phyloP scores from a whole-genome alignment of 1,284 basidiomycete genomes.

The Abortiporus biennis region DNA sequence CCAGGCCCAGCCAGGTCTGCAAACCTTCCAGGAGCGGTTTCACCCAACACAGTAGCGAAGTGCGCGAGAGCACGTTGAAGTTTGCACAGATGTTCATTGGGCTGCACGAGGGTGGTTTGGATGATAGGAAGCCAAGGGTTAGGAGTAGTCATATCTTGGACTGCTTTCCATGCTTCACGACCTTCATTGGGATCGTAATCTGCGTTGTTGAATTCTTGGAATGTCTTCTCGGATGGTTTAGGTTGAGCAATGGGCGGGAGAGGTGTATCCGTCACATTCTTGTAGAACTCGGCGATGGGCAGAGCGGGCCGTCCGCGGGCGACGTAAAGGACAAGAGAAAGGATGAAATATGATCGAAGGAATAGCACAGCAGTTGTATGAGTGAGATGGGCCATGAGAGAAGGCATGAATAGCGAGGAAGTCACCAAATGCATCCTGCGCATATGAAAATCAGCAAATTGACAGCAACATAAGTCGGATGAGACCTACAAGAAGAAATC shows the following conservation, averaged over 20 bases:
- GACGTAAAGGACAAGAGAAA: conserved; percentile 30
- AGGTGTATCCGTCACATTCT: conserved; percentile 20
- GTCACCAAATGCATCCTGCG: conserved; percentile 40
- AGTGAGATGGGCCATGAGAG: conserved; percentile 23
- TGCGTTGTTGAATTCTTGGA: background rate
- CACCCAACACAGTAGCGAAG: conserved; percentile 44
- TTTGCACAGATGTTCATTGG: conserved; percentile 62
- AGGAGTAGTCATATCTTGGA: conserved; percentile 24
- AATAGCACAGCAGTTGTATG: conserved; percentile 26
- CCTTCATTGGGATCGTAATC: background rate
- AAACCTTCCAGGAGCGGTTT: conserved; percentile 28
- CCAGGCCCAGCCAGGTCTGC: conserved; percentile 24
- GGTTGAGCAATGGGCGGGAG: conserved; percentile 21
- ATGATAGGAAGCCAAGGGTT: conserved; percentile 55
- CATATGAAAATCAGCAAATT: background rate
- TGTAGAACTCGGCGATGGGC: conserved; percentile 32
- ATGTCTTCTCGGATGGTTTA: conserved; percentile 5
- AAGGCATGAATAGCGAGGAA: conserved; percentile 36
- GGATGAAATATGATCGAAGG: conserved; percentile 32
- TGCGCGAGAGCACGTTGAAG: conserved; percentile 50
- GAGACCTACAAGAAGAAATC: conserved; percentile 32
- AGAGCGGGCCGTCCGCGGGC: conserved; percentile 31
- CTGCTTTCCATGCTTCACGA: background rate
- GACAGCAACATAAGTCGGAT: background rate
- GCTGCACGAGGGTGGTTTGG: conserved; percentile 41